These are phyloP conservation scores for Colletotrichum eremochloae DNA, from an alignment of 2,329 filamentous ascomycete species.

Conservation along the genomic window DNA sequence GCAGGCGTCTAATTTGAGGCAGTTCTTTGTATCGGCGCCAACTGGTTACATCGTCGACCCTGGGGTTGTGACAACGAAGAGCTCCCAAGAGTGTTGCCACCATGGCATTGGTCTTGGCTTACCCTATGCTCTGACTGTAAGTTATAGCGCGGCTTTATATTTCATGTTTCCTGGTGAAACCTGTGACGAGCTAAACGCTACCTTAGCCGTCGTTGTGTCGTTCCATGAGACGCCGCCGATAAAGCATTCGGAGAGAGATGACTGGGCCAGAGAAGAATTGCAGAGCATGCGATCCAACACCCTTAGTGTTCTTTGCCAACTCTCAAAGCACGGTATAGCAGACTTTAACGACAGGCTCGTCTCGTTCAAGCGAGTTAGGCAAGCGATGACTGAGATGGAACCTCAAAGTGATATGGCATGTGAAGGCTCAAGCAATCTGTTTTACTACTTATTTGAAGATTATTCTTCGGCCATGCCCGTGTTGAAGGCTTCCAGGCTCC, in stretches of 20 bases:
- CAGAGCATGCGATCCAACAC: slow-evolving; percentile 55
- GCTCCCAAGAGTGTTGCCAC: slow-evolving; percentile 50
- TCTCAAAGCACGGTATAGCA: slow-evolving; percentile 55
- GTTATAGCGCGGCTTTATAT: slow-evolving; percentile 34
- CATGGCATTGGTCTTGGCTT: slow-evolving; percentile 77
- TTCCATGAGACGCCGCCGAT: slow-evolving; percentile 71
- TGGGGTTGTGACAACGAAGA: slow-evolving; percentile 47
- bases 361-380: slow-evolving; percentile 56
- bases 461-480: slow-evolving; percentile 71
- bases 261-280: slow-evolving; percentile 49
- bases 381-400: slow-evolving; percentile 45
- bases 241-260: slow-evolving; percentile 45
- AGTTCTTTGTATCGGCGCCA: slow-evolving; percentile 80
- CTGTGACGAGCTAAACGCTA: slow-evolving; percentile 39
- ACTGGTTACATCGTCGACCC: slow-evolving; percentile 66
- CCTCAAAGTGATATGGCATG: neutral
- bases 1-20: slow-evolving; percentile 41
- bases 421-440: slow-evolving; percentile 48
- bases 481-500: slow-evolving; percentile 61
- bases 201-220: slow-evolving; percentile 74
- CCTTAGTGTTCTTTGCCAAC: slow-evolving; percentile 54
- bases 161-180: slow-evolving; percentile 13
- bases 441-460: slow-evolving; percentile 78
- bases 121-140: slow-evolving; percentile 74
- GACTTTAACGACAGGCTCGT: slow-evolving; percentile 55